phyloP scores from a whole-genome alignment of 257 asterid genomes.

The Solanum arcanum region DNA sequence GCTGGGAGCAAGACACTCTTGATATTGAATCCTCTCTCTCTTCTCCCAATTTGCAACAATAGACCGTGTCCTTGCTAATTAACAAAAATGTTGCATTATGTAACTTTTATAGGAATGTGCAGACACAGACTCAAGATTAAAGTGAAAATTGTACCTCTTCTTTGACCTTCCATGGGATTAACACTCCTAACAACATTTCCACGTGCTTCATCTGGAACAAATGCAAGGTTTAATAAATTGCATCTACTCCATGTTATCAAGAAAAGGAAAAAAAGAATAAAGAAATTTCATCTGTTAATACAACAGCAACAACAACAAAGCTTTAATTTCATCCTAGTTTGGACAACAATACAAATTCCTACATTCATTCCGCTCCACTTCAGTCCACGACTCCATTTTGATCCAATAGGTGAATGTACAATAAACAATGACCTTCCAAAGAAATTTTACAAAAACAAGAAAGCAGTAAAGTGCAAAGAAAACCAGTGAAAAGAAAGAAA shows the following conservation, averaged over 20 bases:
- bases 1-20: slow-evolving; percentile 42
- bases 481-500: background rate
- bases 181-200: slow-evolving; percentile 40
- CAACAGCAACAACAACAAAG: background rate
- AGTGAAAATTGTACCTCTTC: slow-evolving; percentile 40
- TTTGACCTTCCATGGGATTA: slow-evolving; percentile 42
- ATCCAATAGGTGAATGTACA: background rate
- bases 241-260: background rate
- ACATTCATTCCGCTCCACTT: background rate
- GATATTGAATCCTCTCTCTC: slow-evolving; percentile 45
- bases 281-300: background rate
- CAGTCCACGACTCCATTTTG: background rate
- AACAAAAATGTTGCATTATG: slow-evolving; percentile 1
- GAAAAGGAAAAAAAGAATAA: background rate
- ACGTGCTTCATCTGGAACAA: slow-evolving; percentile 39
- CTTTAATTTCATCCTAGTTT: background rate
- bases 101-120: background rate
- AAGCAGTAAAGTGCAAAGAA: background rate
- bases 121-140: background rate
- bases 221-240: background rate
- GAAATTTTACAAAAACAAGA: background rate
- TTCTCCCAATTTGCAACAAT: slow-evolving; percentile 58
- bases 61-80: slow-evolving; percentile 42
- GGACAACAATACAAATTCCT: background rate
- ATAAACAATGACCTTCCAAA: background rate